Base-by-base conservation (phyloP, 306 rosid genomes). In the Myrica gale region DNA sequence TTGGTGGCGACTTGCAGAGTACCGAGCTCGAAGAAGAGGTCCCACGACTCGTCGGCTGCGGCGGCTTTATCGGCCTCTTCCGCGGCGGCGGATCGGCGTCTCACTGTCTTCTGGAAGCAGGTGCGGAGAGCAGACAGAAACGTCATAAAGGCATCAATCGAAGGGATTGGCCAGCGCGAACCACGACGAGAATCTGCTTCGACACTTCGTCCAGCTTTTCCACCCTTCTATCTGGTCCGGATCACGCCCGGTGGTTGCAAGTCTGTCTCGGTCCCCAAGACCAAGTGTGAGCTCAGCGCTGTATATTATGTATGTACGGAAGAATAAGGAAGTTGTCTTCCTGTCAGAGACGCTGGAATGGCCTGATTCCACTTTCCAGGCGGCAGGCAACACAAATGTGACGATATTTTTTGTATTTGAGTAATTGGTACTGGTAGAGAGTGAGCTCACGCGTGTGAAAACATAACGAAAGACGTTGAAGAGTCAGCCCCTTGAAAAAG, bases 1-100 rank as follows among this genome's bases (percentile, higher is more conserved):
- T 86, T 82, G 66, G 98, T 91, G 45, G 98, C 98, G 44, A 88
- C 80, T 65, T 93, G 91, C 51, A 93, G 87, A 58, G 90, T 9
- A 6, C 74, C 83, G 73, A 93, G 89, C 7, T 76, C 82, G 62
- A 82, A 93, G 70, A 93, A 84, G 19, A 91, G 74, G 68, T 87
- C 88, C 16, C 46, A 76, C 0, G 89, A 66, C 0, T 81, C 87
- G 5, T 23, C 50, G 37, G n/a, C 81, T 20, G 54, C 88, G 10
- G 65, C 83, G 19, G 52, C 81, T 19, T 78, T 45, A 9, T 53
- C 86, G 17, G 17, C 75, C 6, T 0, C 63, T 19, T 37, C 72
- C 6, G 56, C 26, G 2, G 19, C 46, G 12, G 68, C 71, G 37
- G 79, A 52, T 52, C 84, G 39, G 13, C 71, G 39, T 74, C 62